A percentile compares a stretch with the other conserved stretches of the same genome.
phyloP scores from a whole-genome alignment of 2,329 filamentous ascomycete genomes.

The Claviceps citrina region DNA sequence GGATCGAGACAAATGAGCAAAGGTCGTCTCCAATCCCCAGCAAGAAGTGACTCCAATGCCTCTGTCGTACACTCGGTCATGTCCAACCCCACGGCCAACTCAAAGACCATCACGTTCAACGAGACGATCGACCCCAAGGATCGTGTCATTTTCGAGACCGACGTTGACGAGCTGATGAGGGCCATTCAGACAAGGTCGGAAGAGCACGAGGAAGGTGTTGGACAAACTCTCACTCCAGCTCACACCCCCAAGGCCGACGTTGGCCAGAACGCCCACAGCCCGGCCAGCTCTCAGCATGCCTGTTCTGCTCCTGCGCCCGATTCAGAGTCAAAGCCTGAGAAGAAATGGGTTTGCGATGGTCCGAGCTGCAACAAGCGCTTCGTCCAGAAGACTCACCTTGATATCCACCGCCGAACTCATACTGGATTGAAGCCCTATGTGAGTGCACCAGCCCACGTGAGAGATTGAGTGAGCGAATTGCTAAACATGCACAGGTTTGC shows the following conservation, averaged over 20 bases:
- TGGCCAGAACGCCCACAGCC: constrained; percentile 10
- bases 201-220: constrained; percentile 15
- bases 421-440: constrained; percentile 85
- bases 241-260: constrained; percentile 9
- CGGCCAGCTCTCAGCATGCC: constrained; percentile 17
- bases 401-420: constrained; percentile 78
- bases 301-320: constrained; percentile 9
- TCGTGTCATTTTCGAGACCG: constrained; percentile 57
- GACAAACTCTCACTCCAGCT: constrained; percentile 13
- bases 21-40: constrained; percentile 20
- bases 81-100: constrained; percentile 17
- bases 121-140: constrained; percentile 30
- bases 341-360: constrained; percentile 58
- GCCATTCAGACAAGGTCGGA: constrained; percentile 58
- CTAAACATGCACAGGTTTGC: constrained; percentile 37
- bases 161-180: constrained; percentile 79
- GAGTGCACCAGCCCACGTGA: constrained; percentile 21
- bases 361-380: constrained; percentile 69
- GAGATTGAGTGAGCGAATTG: too few species aligned
- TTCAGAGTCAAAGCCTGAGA: constrained; percentile 24
- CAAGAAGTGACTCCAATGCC: constrained; percentile 18
- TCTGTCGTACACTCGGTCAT: constrained; percentile 12
- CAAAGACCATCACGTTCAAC: constrained; percentile 30
- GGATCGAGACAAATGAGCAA: constrained; percentile 17
- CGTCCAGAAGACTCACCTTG: constrained; percentile 80